Evolutionary conservation across 2,329 filamentous ascomycete genomes (phyloP), one percentile per base, ranked within the genome.

Genomic region (Elsinoe necatrix): DNA sequence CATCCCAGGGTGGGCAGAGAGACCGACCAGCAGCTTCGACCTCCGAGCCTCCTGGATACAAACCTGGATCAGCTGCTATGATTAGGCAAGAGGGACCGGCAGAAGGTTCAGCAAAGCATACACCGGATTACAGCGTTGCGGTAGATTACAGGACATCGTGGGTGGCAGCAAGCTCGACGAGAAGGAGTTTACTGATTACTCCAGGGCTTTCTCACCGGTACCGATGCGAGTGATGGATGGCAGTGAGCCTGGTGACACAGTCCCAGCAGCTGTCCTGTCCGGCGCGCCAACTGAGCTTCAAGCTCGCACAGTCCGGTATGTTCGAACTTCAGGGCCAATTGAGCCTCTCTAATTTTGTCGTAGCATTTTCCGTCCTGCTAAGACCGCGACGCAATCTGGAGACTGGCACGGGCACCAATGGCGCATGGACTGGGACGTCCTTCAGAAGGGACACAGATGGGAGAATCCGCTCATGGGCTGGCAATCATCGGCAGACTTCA

Each of bases 401-500:
- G 81, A 83, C 65, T 95, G 89, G 87, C 84, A 88, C 69, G 77
- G 81, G 57, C 83, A 87, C 69, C 82, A 86, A 67, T 98, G 93
- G 93, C 86, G 91, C 52, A 95, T 98, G 90, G 93, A 98, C 72
- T 98, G 93, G 93, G 93, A 98, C 71, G 83, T 95, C 50, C 79
- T 97, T 29, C 75, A 80, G 65, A 96, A 95, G 77, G 93, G 93
- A 60, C 89, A 96, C 74, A 83, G 93, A 65, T 98, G 93, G 95
- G 93, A 98, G 78, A 98, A 98, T 75, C 89, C 87, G 47, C 75
- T 98, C 71, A 98, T 98, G 83, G 93, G 93, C 60, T 98, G 95
- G 95, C 91, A 96, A 71, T 97, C 92, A 21, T 95, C 90, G 16
- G 92, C 81, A 57, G 93, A 98, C 73, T 83, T 83, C 69, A 93